Conservation (phyloP, 78 protist species). For the Dictyostelium firmibasis region DNA sequence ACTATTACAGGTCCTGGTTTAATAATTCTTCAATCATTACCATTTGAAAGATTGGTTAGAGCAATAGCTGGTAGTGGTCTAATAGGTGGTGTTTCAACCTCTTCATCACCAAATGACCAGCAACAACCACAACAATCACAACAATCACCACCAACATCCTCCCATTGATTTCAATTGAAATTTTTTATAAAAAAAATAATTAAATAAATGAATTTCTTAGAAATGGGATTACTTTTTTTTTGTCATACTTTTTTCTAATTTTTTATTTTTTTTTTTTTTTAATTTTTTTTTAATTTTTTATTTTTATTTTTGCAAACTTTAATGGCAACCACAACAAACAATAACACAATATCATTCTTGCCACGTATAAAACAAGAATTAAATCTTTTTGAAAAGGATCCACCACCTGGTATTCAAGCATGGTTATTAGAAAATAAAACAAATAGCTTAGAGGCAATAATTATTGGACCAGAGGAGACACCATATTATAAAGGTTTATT, state of each 20-base stretch:
- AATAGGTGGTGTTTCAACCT: not conserved
- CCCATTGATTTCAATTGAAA: not conserved
- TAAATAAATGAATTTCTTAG: too few relatives aligned
- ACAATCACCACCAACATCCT: not conserved
- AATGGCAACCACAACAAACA: not conserved
- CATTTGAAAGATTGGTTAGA: slow-evolving; percentile 64
- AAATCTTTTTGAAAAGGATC: slow-evolving; percentile 52
- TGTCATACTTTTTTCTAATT: too few relatives aligned
- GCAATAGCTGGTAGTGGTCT: not conserved
- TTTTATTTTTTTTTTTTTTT: too few relatives aligned
- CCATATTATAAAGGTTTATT: slow-evolving; percentile 77
- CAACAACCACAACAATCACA: not conserved
- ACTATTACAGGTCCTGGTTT: slow-evolving; percentile 60
- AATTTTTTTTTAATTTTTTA: too few relatives aligned
- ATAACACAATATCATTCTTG: not conserved
- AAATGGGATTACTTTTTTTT: too few relatives aligned
- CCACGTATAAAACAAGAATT: slow-evolving; percentile 70
- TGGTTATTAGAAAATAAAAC: slow-evolving; percentile 19
- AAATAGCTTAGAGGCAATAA: slow-evolving; percentile 66
- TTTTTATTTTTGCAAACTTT: too few relatives aligned
- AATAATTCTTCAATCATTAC: slow-evolving; percentile 33
- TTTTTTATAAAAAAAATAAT: too few relatives aligned
- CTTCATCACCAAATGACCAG: not conserved
- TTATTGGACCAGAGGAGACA: slow-evolving; percentile 78
- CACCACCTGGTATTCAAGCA: slow-evolving; percentile 80